Conservation (phyloP, 495 filamentous ascomycete species). For the Talaromyces ruber region DNA sequence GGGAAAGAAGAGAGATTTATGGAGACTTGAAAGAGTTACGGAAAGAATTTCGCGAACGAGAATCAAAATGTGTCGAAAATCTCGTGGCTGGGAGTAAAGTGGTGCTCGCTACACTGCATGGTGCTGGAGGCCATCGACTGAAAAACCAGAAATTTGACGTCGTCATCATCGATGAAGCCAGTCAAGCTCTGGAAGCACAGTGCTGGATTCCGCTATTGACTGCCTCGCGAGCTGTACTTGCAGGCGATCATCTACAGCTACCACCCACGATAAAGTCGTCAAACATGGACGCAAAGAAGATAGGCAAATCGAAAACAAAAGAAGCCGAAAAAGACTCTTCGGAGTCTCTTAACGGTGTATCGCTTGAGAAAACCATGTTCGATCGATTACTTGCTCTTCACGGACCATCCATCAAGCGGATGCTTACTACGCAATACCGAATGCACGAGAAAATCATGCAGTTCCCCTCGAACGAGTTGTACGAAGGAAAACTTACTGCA, state of each 20-base stretch:
- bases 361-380: slow-evolving; percentile 83
- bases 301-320: slow-evolving; percentile 41
- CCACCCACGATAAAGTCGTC: slow-evolving; percentile 87
- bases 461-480: slow-evolving; percentile 85
- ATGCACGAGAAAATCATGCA: slow-evolving; percentile 96
- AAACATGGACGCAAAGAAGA: slow-evolving; percentile 6
- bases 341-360: slow-evolving; percentile 28
- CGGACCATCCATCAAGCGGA: slow-evolving; percentile 75
- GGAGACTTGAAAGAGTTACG: slow-evolving; percentile 73
- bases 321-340: slow-evolving; percentile 11
- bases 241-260: slow-evolving; percentile 89
- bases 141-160: slow-evolving; percentile 80
- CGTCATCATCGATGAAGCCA: slow-evolving; percentile 91
- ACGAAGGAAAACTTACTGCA: slow-evolving; percentile 71
- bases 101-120: slow-evolving; percentile 87
- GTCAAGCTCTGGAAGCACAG: slow-evolving; percentile 91
- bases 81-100: slow-evolving; percentile 73
- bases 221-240: slow-evolving; percentile 79
- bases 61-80: slow-evolving; percentile 68
- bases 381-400: slow-evolving; percentile 78
- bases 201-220: slow-evolving; percentile 90
- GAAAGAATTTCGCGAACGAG: slow-evolving; percentile 81
- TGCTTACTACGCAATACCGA: slow-evolving; percentile 96
- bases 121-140: slow-evolving; percentile 80
- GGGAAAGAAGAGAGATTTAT: slow-evolving; percentile 77